phyloP scores from a whole-genome alignment of 2,329 filamentous ascomycete species.

The Cercospora sojina region DNA sequence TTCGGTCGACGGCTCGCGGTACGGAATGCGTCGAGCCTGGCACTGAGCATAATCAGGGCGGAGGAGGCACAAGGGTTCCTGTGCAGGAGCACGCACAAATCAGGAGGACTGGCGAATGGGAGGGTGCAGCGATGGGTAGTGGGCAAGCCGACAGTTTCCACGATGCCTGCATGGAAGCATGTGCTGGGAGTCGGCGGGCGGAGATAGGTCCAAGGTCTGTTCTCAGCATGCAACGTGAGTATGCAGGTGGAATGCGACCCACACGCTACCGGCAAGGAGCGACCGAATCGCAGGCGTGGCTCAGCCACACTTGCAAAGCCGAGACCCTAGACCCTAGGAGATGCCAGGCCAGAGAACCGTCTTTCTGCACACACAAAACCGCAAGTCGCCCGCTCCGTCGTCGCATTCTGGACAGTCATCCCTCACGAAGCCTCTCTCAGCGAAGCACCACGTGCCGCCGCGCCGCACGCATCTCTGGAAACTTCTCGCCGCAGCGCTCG shows the following conservation, averaged over 20 bases:
- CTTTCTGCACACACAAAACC: slow-evolving; percentile 2
- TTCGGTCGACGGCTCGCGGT: not conserved
- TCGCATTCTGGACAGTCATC: not conserved
- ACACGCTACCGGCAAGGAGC: not conserved
- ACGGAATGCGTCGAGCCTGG: not conserved
- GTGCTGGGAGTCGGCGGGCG: slow-evolving; percentile 1
- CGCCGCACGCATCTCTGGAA: slow-evolving; percentile 1
- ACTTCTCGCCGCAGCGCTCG: slow-evolving; percentile 2
- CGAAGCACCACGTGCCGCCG: not conserved
- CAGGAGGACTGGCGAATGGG: not conserved
- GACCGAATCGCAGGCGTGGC: slow-evolving; percentile 4
- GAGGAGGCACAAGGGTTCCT: not conserved
- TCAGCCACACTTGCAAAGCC: slow-evolving; percentile 1
- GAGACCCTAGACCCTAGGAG: slow-evolving; percentile 1
- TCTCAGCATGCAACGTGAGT: not conserved
- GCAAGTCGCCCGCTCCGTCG: not conserved
- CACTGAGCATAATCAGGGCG: not conserved
- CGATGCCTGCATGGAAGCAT: slow-evolving; percentile 4
- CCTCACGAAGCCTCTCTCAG: not conserved
- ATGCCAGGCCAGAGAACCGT: not conserved
- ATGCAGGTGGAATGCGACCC: not conserved
- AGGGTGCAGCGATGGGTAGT: not conserved
- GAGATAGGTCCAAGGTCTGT: slow-evolving; percentile 2
- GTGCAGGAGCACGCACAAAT: not conserved
- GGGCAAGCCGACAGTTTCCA: not conserved